phyloP scores from a whole-genome alignment of 805 yeast genomes.

The Metschnikowia picachoensis region DNA sequence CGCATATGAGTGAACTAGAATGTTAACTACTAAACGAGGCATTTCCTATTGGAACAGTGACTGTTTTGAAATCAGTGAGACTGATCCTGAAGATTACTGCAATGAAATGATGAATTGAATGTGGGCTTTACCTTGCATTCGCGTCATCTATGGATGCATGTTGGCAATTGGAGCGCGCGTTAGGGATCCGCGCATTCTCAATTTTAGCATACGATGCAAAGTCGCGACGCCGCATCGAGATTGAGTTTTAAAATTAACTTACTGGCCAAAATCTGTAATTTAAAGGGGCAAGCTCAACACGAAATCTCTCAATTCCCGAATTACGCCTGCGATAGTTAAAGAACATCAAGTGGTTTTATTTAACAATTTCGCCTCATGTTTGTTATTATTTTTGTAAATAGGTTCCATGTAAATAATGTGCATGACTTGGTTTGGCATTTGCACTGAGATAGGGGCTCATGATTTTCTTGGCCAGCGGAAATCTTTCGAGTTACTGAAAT shows the following conservation, averaged over 20 bases:
- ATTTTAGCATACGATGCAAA: not conserved
- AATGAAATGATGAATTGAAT: not conserved
- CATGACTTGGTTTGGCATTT: constrained; percentile 1
- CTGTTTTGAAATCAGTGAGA: too few relatives aligned
- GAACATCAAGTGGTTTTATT: too few relatives aligned
- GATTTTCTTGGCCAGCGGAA: constrained; percentile 8
- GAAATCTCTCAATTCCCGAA: not conserved
- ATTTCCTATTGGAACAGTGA: too few relatives aligned
- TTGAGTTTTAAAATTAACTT: not conserved
- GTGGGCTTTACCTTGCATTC: not conserved
- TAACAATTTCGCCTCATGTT: too few relatives aligned
- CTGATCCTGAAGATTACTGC: too few relatives aligned
- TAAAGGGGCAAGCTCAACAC: not conserved
- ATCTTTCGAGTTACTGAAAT: constrained; percentile 9
- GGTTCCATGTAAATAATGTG: constrained; percentile 1
- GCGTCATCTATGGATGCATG: not conserved
- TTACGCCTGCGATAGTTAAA: too few relatives aligned
- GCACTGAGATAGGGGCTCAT: not conserved
- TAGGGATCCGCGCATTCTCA: constrained; percentile 5
- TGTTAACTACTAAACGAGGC: not conserved
- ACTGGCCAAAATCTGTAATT: not conserved
- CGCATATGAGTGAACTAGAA: too few relatives aligned
- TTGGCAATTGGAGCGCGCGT: not conserved
- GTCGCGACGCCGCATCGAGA: not conserved
- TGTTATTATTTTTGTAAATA: too few relatives aligned